Conservation (phyloP, 2,329 filamentous ascomycete genomes). For the Myotisia sp. region DNA sequence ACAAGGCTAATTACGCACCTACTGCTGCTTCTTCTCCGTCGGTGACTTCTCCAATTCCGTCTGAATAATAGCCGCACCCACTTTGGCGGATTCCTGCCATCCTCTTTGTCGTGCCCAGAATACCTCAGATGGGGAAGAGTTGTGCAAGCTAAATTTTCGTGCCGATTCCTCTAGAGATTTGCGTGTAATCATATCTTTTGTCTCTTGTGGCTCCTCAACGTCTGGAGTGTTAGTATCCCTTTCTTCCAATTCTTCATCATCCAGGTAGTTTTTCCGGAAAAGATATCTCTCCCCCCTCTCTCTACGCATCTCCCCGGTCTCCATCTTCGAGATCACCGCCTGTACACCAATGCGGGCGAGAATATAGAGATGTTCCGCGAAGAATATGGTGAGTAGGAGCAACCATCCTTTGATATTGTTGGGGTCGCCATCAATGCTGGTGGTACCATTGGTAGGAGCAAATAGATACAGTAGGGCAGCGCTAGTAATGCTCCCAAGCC, state of each 20-base stretch:
- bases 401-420: constrained; percentile 46
- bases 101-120: constrained; percentile 34
- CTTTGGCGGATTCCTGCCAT: constrained; percentile 29
- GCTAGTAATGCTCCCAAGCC: constrained; percentile 80
- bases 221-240: background rate
- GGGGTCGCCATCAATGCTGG: constrained; percentile 24
- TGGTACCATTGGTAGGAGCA: constrained; percentile 40
- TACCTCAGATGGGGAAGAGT: constrained; percentile 20
- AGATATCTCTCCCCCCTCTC: constrained; percentile 69
- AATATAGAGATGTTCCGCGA: constrained; percentile 85
- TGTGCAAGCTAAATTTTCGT: constrained; percentile 21
- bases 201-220: background rate
- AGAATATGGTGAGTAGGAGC: constrained; percentile 64
- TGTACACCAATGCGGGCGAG: constrained; percentile 57
- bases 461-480: constrained; percentile 85
- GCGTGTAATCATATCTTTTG: constrained; percentile 19
- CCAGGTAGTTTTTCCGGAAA: constrained; percentile 64
- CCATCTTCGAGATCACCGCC: constrained; percentile 60
- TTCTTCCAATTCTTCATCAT: constrained; percentile 20
- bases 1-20: too few species aligned
- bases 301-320: constrained; percentile 73
- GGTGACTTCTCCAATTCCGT: constrained; percentile 13
- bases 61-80: constrained; percentile 29
- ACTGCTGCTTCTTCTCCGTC: constrained; percentile 25
- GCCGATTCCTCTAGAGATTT: constrained; percentile 31